A percentile compares a stretch with the other conserved stretches of the same genome.
Conservation (phyloP, 768 basidiomycete genomes). For the Lentinus tigrinus region DNA sequence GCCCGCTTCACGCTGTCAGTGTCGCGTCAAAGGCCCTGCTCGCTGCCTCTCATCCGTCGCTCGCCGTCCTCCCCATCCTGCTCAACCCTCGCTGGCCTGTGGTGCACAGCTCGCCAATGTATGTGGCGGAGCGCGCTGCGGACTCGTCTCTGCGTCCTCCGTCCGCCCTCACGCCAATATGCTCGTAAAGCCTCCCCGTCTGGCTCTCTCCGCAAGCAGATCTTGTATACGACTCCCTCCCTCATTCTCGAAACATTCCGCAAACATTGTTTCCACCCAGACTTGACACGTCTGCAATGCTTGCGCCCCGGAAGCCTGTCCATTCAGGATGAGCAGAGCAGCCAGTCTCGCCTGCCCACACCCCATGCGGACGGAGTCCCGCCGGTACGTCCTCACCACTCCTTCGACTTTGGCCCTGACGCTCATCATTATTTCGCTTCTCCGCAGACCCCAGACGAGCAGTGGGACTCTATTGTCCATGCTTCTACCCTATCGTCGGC, state of each 20-base stretch:
- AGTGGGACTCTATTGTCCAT: conserved; percentile 7
- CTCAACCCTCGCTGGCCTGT: too few species aligned
- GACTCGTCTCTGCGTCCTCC: neutral
- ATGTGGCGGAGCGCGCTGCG: conserved; percentile 17
- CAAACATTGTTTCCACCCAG: neutral
- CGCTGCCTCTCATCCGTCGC: neutral
- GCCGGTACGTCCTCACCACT: neutral
- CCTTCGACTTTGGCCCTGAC: neutral
- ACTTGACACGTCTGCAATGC: neutral
- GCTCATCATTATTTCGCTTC: neutral
- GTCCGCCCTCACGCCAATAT: neutral
- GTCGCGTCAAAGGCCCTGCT: neutral
- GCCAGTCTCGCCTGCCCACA: too few species aligned
- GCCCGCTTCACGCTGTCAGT: neutral
- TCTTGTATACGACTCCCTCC: neutral
- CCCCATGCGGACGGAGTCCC: too few species aligned
- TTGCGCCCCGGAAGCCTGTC: neutral
- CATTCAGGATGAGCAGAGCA: too few species aligned
- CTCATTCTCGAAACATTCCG: neutral
- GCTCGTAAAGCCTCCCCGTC: neutral
- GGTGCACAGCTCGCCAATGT: conserved; percentile 4
- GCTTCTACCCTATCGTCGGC: conserved; percentile 1
- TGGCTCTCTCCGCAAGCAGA: neutral
- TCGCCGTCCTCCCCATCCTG: neutral
- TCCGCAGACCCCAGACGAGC: neutral